phyloP scores from a whole-genome alignment of 805 yeast species.

The Saturnispora galanensis region DNA sequence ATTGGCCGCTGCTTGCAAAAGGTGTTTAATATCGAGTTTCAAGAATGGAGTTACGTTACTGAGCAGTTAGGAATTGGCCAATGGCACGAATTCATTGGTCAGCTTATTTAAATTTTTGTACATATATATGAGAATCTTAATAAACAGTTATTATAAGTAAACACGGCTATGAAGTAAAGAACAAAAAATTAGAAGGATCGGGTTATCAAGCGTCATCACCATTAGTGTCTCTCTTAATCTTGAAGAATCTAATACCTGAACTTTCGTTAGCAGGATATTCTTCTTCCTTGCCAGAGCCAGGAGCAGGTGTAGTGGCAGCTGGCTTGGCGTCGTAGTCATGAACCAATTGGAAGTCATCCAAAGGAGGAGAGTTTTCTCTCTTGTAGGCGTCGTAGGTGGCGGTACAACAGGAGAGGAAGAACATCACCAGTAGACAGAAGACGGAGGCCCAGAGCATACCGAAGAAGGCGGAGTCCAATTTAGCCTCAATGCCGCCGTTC shows the following conservation, averaged over 20 bases:
- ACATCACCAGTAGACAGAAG: constrained; percentile 39
- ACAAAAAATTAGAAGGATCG: background rate
- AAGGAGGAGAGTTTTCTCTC: constrained; percentile 29
- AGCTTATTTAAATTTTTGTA: background rate
- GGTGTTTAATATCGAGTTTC: background rate
- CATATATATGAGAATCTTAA: background rate
- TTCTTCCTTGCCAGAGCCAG: constrained; percentile 10
- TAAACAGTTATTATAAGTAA: background rate
- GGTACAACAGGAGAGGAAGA: constrained; percentile 43
- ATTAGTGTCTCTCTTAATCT: constrained; percentile 47
- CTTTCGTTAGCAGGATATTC: constrained; percentile 30
- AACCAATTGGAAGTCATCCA: background rate
- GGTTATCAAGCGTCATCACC: constrained; percentile 27
- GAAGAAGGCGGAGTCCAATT: constrained; percentile 46
- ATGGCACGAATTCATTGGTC: constrained; percentile 4
- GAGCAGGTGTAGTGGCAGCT: constrained; percentile 12
- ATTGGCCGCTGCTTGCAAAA: constrained; percentile 7
- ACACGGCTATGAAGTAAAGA: background rate
- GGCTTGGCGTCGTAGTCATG: background rate
- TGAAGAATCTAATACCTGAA: constrained; percentile 65
- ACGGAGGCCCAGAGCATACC: constrained; percentile 69
- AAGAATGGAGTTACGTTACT: background rate
- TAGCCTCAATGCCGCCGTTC: constrained; percentile 32
- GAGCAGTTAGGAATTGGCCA: constrained; percentile 2
- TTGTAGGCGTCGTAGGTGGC: constrained; percentile 40